Percentiles rank a stretch among this genome's conserved stretches.
Conservation (phyloP, 331 rosid species). For the Pyrus hybrid region DNA sequence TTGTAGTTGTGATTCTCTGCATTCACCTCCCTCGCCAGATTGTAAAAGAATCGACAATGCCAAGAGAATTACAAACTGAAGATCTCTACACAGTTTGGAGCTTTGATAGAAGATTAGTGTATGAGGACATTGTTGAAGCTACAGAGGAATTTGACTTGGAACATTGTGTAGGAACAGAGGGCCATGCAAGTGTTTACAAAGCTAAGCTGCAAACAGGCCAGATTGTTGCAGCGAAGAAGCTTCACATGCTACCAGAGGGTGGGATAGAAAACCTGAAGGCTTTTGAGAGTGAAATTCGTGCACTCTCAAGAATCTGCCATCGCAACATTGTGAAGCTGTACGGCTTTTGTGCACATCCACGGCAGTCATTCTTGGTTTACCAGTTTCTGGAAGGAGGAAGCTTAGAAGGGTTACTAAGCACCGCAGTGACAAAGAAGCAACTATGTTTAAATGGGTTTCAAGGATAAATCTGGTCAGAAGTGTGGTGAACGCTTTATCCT, state of each 20-base stretch:
- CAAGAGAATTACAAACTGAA: background rate
- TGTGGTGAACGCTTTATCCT: slow-evolving; percentile 4
- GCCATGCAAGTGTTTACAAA: slow-evolving; percentile 8
- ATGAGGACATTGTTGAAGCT: slow-evolving; percentile 11
- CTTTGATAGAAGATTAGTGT: slow-evolving; percentile 10
- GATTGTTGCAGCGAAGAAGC: slow-evolving; percentile 11
- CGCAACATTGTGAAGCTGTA: slow-evolving; percentile 13
- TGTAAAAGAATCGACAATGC: background rate
- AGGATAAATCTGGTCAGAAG: background rate
- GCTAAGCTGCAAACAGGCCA: slow-evolving; percentile 9
- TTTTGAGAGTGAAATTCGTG: slow-evolving; percentile 10
- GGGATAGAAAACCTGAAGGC: background rate
- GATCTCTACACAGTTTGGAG: slow-evolving; percentile 4
- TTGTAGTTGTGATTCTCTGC: background rate
- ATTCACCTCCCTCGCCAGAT: background rate
- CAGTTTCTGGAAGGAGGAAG: slow-evolving; percentile 13
- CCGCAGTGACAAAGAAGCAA: background rate
- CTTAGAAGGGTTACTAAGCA: slow-evolving; percentile 1
- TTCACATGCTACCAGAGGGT: background rate
- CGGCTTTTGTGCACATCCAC: slow-evolving; percentile 15
- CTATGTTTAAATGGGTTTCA: slow-evolving; percentile 1
- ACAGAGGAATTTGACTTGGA: background rate
- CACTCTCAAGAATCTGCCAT: background rate
- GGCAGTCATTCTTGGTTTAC: slow-evolving; percentile 8
- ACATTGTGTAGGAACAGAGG: slow-evolving; percentile 12